Evolutionary conservation across 2,329 filamentous ascomycete species (phyloP), one percentile per base, ranked within the genome.

Genomic region (Pseudogymnoascus sp.): DNA sequence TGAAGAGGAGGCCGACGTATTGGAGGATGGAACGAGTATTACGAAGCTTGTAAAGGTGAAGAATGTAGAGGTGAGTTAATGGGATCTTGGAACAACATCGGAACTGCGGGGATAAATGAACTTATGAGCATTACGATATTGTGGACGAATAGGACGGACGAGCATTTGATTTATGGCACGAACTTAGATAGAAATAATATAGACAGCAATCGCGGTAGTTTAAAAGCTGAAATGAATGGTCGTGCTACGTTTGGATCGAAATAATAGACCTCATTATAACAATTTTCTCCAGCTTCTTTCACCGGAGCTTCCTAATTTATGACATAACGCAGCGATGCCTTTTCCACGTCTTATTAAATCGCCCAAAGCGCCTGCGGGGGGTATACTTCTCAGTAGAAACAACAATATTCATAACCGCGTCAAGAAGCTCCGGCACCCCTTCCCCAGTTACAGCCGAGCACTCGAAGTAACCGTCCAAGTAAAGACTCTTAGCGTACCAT

Each of bases 11-110:
- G 76, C 76, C 2, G 81, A 82, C 38, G 75, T 84, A 0, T 72
- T 91, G 19, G 77, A 78, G 21, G 88, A 91, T 72, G 88, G 88
- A 0, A 91, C 86, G 0, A 81, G 78, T 1, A 80, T 91, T 60
- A 90, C 84, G 0, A 83, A 79, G 64, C 74, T 90, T 6, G 72
- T 79, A 19, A 74, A 74, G 61, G 68, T 75, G 5, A 62, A 66
- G 63, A 55, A 55, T 33, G 60, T 67, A 2, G 62, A 55, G 26
- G 26, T 55, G 16, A 55, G 16, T 33, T 19, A 19, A 33, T 55
- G 10, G 26, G 7, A 55, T 12, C 2, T 55, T 19, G 29, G n/a
- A n/a, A 19, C n/a, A 19, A 29, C n/a, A 29, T 33, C 3, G 49
- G 26, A 33, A 55, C 10, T 33, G 16, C 33, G 49, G 29, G 26